Base-by-base conservation (phyloP, 169 alveolate genomes). In the Eimeria acervulina region DNA sequence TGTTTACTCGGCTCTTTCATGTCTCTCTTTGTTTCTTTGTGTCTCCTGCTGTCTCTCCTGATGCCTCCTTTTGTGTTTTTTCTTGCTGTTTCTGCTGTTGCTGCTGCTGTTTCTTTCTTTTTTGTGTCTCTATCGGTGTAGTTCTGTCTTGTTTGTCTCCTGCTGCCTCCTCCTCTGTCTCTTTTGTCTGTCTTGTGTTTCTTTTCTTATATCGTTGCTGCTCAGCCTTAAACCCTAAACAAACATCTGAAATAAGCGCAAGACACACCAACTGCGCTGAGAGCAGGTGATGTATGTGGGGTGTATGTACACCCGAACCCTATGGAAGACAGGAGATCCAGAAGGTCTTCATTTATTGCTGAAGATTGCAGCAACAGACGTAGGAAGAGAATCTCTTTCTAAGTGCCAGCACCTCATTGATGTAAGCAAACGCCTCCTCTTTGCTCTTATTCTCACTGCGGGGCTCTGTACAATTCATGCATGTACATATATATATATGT, bases 221-320 rank as follows among this genome's bases (percentile, higher is more conserved):
- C 59, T n/a, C 59, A 17, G 2, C 59, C 7, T 51, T 17, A 17
- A 12, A 51, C 21, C 59, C 0, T 1, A 51, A 0, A 51, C 59
- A 12, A 51, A 12, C 15, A 51, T 12, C 7, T 10, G 59, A 17
- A 51, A 51, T 51, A 12, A 12, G 15, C 21, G 7, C 59, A 51
- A 51, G 8, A 59, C 68, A 59, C n/a, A 13, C 19, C 28, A 4
- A 13, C n/a, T 12, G 8, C n/a, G 21, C 28, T 59, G 28, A 13
- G 26, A 17, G 19, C n/a, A 59, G 68, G 68, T 59, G 3, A n/a
- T 59, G 68, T 7, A 7, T 33, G 80, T 68, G 80, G 80, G 80
- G 80, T 68, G 80, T 68, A 23, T 33, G 80, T 68, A 68, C 80
- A 68, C 80, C 80, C 80, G 44, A 68, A 17, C n/a, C 38, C 23